Evolutionary conservation across 495 filamentous ascomycete species (phyloP).

Genomic region (Trichoderma erinaceum): DNA sequence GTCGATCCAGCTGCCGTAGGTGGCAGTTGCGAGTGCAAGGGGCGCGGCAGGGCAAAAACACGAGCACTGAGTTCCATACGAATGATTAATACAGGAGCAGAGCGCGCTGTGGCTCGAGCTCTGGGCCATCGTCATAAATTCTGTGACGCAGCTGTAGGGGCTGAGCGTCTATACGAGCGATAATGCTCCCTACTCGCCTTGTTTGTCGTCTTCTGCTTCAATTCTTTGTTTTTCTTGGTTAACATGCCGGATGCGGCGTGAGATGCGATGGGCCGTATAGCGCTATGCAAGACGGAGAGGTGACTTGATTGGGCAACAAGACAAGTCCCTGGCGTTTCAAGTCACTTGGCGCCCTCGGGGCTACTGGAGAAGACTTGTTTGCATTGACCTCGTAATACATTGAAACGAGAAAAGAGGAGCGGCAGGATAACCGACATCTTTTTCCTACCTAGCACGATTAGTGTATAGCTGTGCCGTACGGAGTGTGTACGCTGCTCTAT

Average conservation of each 20-base stretch:
- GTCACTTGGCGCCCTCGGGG: not conserved
- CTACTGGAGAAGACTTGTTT: not conserved
- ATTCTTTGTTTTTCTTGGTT: not conserved
- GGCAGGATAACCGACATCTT: not conserved
- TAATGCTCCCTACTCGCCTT: not conserved
- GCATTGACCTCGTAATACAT: not conserved
- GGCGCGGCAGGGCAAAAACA: slow-evolving; percentile 1
- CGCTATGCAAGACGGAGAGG: not conserved
- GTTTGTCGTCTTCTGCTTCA: not conserved
- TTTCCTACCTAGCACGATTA: not conserved
- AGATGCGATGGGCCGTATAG: not conserved
- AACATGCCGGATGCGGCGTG: not conserved
- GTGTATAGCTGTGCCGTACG: too few relatives aligned
- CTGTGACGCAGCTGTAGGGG: not conserved
- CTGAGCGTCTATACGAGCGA: too few relatives aligned
- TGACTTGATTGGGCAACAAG: not conserved
- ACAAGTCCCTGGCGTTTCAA: slow-evolving; percentile 2
- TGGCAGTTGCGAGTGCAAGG: not conserved
- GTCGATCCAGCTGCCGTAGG: slow-evolving; percentile 1
- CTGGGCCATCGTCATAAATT: not conserved
- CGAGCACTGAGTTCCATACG: not conserved
- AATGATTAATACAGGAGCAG: not conserved
- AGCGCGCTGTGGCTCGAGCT: slow-evolving; percentile 1
- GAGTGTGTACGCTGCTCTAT: not conserved
- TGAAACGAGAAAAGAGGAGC: slow-evolving; percentile 8